A percentile compares a stretch with the other conserved stretches of the same genome.
These are phyloP conservation scores for Euphrasia arctica DNA, from an alignment of 305 asterid species.

Conservation along the genomic window DNA sequence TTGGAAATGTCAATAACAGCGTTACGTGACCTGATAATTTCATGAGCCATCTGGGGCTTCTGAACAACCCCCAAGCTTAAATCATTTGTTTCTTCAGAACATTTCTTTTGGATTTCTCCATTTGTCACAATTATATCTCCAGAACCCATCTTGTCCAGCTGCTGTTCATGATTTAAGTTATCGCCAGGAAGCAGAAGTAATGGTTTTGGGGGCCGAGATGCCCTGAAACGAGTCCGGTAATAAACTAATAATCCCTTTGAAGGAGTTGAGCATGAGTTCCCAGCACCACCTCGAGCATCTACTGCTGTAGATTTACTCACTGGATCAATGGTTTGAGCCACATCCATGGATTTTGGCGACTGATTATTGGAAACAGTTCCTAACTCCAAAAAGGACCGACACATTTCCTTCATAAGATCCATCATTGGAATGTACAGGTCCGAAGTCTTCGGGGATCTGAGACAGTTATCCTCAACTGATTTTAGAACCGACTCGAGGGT, in stretches of 20 bases:
- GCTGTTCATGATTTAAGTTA: constrained; percentile 30
- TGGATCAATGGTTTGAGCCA: constrained; percentile 25
- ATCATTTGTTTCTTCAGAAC: constrained; percentile 33
- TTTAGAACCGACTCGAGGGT: constrained; percentile 47
- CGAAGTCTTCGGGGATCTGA: constrained; percentile 37
- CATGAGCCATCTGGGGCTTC: constrained; percentile 31
- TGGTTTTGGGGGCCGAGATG: constrained; percentile 28
- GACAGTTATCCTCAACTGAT: constrained; percentile 47
- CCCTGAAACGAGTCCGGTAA: constrained; percentile 35
- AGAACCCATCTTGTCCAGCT: constrained; percentile 31
- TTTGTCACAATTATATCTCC: constrained; percentile 22
- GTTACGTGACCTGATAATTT: constrained; percentile 30
- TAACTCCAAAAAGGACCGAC: constrained; percentile 46
- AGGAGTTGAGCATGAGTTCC: constrained; percentile 11
- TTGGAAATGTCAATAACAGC: constrained; percentile 64
- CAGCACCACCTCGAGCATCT: constrained; percentile 28
- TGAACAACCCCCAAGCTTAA: constrained; percentile 36
- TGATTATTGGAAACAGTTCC: constrained; percentile 36
- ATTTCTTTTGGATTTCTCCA: constrained; percentile 33
- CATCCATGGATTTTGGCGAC: constrained; percentile 27
- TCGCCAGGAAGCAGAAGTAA: constrained; percentile 33
- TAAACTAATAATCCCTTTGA: constrained; percentile 25
- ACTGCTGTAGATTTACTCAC: constrained; percentile 27
- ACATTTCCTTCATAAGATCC: constrained; percentile 50
- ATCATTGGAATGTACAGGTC: constrained; percentile 38